Evolutionary conservation across 73 alveolate species (phyloP).

Genomic region (Paramecium sexaurelia): DNA sequence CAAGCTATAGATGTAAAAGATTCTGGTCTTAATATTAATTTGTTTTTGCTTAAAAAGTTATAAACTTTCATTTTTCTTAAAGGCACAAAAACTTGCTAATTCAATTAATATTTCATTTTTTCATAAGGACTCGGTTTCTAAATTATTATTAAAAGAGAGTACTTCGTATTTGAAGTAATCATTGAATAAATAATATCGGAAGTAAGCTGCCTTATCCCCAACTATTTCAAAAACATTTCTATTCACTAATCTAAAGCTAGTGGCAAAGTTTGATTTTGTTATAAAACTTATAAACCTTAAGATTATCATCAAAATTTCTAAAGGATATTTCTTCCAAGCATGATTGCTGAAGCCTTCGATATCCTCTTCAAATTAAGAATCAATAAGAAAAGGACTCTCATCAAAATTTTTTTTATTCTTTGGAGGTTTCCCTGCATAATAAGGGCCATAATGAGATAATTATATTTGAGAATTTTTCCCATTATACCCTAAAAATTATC

Average conservation of each 20-base stretch:
- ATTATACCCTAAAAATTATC: too few relatives aligned
- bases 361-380: background rate
- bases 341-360: slow-evolving; percentile 33
- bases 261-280: slow-evolving; percentile 46
- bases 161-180: slow-evolving; percentile 44
- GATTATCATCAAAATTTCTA: slow-evolving; percentile 49
- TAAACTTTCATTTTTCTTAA: slow-evolving; percentile 18
- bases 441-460: background rate
- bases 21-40: slow-evolving; percentile 26
- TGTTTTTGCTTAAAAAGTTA: background rate
- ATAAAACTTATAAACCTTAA: slow-evolving; percentile 51
- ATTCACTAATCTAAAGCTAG: slow-evolving; percentile 26
- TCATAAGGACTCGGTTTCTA: slow-evolving; percentile 46
- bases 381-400: background rate
- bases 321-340: slow-evolving; percentile 4
- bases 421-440: slow-evolving; percentile 10
- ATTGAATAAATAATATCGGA: background rate
- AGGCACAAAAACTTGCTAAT: slow-evolving; percentile 12
- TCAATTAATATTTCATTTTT: background rate
- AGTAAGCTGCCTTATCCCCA: slow-evolving; percentile 40
- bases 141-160: background rate
- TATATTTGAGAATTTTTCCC: background rate
- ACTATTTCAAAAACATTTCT: slow-evolving; percentile 15
- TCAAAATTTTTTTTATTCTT: background rate
- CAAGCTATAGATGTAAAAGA: background rate